These are phyloP conservation scores for Capsella bursapastoris DNA, from an alignment of 345 rosid species.

Conservation along the genomic window DNA sequence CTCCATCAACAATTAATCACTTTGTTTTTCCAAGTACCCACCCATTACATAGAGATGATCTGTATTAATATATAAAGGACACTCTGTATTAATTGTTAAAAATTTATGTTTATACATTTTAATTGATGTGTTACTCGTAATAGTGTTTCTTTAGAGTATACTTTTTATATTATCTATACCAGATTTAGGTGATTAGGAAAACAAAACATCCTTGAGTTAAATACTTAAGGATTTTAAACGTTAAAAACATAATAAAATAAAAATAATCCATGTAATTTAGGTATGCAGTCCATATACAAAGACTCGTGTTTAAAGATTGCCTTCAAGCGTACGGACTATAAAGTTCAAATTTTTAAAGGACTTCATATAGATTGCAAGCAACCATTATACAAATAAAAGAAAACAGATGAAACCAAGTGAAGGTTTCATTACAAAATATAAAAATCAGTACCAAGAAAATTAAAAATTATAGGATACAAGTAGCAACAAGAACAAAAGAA, in stretches of 20 bases:
- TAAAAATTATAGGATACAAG: neutral
- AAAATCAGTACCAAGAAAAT: neutral
- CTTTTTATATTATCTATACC: neutral
- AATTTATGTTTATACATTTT: no score
- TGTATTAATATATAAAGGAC: no score
- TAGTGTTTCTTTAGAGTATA: neutral
- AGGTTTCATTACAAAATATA: neutral
- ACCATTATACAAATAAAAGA: neutral
- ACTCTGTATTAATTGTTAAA: no score
- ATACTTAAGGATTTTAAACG: neutral
- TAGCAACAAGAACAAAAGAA: neutral
- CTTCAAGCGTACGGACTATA: neutral
- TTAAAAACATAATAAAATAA: neutral
- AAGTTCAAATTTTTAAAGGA: neutral
- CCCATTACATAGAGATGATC: no score
- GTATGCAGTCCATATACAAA: slow-evolving; percentile 1
- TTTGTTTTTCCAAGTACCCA: no score
- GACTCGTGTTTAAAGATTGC: neutral
- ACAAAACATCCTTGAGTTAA: neutral
- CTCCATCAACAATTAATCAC: no score
- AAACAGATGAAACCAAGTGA: neutral
- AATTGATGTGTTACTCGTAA: neutral
- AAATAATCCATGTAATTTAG: neutral
- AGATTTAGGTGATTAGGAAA: neutral
- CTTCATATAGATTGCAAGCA: neutral